A percentile compares a stretch with the other conserved stretches of the same genome.
phyloP scores from a whole-genome alignment of 1,139 yeast genomes.

The Saccharomyces hybrid region DNA sequence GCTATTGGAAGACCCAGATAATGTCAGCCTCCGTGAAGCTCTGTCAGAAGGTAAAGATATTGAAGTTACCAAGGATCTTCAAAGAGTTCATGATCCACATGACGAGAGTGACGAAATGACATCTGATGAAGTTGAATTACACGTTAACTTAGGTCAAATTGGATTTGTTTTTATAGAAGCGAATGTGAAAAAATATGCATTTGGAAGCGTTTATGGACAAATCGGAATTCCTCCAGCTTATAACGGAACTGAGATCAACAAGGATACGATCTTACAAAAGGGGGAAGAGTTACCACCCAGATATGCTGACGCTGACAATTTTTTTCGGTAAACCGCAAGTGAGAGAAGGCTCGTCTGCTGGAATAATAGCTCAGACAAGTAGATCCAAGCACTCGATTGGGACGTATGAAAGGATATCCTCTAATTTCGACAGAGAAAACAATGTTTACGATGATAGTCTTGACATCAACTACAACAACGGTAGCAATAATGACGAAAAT shows the following conservation, averaged over 20 bases:
- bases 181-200: constrained; percentile 79
- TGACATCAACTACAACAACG: constrained; percentile 3
- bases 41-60: constrained; percentile 20
- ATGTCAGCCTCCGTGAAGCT: constrained; percentile 24
- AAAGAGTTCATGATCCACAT: constrained; percentile 20
- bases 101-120: constrained; percentile 14
- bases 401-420: constrained; percentile 20
- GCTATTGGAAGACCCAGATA: constrained; percentile 31
- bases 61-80: constrained; percentile 19
- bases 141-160: constrained; percentile 80
- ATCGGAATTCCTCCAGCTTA: constrained; percentile 75
- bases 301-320: constrained; percentile 41
- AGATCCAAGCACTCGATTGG: constrained; percentile 1
- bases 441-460: constrained; percentile 8
- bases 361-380: constrained; percentile 1
- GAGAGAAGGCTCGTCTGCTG: constrained; percentile 9
- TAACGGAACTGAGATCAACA: constrained; percentile 43
- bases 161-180: constrained; percentile 96
- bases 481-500: constrained; percentile 5
- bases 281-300: constrained; percentile 70
- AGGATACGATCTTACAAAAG: constrained; percentile 55
- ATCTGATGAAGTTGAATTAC: constrained; percentile 41
- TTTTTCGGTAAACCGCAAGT: constrained; percentile 43
- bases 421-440: constrained; percentile 19
- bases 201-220: constrained; percentile 67